Evolutionary conservation across 176 grass and related monocot genomes (phyloP), one percentile per base, ranked within the genome.

Genomic region (Thinopyrum elongatum): DNA sequence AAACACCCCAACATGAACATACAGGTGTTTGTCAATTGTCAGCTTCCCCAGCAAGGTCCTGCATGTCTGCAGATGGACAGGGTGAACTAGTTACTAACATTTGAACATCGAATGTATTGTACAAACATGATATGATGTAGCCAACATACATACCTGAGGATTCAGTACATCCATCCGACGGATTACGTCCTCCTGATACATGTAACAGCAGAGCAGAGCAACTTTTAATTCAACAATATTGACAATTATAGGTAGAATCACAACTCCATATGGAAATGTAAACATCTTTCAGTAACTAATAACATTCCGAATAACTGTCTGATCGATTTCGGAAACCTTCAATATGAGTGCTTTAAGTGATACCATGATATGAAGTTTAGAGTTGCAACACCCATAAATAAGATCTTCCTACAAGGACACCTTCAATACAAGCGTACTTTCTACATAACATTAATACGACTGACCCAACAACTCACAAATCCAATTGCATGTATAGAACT

Each of bases 131-230:
- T 30, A 69, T 22, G 4, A 17, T 55, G 12, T 34, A 69, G 33
- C 49, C 51, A 4, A 46, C 58, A 58, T 58, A 58, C 27, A 76
- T 90, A 98, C 95, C 93, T 94, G 93, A 74, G 93, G 95, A 84
- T 98, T 98, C 80, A 98, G 57, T 34, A 95, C 93, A 78, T 94
- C 91, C 93, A 98, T 95, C 65, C 68, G 77, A 26, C 53, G 67
- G 84, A 98, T 98, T 62, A 94, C 86, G 76, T 92, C 93, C 58
- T 95, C 95, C 95, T 98, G 90, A 27, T 41, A 87, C 16, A 78
- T 7, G 65, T 3, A 85, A 86, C 33, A 71, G 35, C 15, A 75
- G 60, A 86, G 29, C 0, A 53, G 6, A 23, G 74, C 41, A 49
- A 67, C 36, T 46, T 59, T 16, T 29, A 73, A 28, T 10, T 75